These are phyloP conservation scores for Carex cristatella DNA, from an alignment of 176 grass and related monocot species.

Conservation along the genomic window DNA sequence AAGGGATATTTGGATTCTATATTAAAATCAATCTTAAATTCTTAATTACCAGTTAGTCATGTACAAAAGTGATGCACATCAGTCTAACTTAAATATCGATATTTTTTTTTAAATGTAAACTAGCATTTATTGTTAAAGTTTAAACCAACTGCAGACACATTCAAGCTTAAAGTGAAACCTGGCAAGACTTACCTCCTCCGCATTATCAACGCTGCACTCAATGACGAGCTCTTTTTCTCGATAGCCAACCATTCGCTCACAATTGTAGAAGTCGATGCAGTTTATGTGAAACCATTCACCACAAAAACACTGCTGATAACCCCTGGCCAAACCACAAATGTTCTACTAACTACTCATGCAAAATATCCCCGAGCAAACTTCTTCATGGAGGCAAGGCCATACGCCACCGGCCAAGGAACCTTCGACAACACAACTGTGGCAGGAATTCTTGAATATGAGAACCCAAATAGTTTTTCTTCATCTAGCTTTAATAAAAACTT, in stretches of 20 bases:
- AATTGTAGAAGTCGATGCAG: slow-evolving; percentile 57
- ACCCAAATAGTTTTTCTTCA: background rate
- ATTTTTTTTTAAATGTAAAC: background rate
- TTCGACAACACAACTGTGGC: slow-evolving; percentile 82
- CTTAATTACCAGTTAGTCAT: background rate
- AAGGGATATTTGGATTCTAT: background rate
- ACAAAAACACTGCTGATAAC: slow-evolving; percentile 46
- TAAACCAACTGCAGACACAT: slow-evolving; percentile 34
- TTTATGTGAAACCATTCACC: slow-evolving; percentile 62
- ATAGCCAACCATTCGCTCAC: slow-evolving; percentile 72
- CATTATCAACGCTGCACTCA: slow-evolving; percentile 73
- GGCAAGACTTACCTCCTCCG: slow-evolving; percentile 64
- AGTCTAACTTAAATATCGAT: background rate
- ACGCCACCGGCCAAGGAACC: slow-evolving; percentile 43
- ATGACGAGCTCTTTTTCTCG: slow-evolving; percentile 85
- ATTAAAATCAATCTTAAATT: background rate
- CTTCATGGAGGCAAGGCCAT: slow-evolving; percentile 49
- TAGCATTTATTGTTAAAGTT: background rate
- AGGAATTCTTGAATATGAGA: slow-evolving; percentile 55
- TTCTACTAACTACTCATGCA: slow-evolving; percentile 41
- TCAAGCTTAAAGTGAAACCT: slow-evolving; percentile 38
- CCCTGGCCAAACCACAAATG: slow-evolving; percentile 60
- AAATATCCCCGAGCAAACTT: slow-evolving; percentile 18
- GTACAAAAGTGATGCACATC: background rate
- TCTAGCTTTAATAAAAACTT: slow-evolving; percentile 29